Evolutionary conservation across 768 basidiomycete genomes (phyloP).

Genomic region (Russula sp.): DNA sequence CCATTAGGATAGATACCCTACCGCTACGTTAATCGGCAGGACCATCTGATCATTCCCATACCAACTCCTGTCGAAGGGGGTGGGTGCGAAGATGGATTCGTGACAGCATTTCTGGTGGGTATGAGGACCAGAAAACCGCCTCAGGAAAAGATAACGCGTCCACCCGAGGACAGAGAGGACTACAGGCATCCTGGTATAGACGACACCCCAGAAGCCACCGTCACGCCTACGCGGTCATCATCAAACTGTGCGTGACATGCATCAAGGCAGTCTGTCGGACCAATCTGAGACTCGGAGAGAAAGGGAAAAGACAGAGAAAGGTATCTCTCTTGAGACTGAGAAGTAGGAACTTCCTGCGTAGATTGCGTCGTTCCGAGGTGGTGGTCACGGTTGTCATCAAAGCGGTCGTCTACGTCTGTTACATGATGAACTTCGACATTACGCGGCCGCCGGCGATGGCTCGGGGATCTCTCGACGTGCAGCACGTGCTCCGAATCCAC

Average conservation of each 20-base stretch:
- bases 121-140: not conserved
- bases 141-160: not conserved
- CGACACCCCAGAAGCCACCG: not conserved
- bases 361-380: not conserved
- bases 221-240: not conserved
- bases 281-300: not conserved
- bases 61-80: not conserved
- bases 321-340: conserved; percentile 11
- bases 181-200: not conserved
- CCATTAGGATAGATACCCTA: not conserved
- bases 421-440: not conserved
- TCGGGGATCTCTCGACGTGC: not conserved
- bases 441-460: not conserved
- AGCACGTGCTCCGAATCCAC: not conserved
- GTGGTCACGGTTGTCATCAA: not conserved
- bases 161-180: not conserved
- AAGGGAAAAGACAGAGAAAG: not conserved
- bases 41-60: not conserved
- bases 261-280: not conserved
- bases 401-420: not conserved
- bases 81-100: not conserved
- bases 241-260: not conserved
- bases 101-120: too few relatives aligned
- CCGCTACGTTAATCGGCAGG: too few relatives aligned
- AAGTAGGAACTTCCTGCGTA: conserved; percentile 4